Percentiles rank a stretch among this genome's conserved stretches.
phyloP scores from a whole-genome alignment of 306 rosid genomes.

The Abrus precatorius region DNA sequence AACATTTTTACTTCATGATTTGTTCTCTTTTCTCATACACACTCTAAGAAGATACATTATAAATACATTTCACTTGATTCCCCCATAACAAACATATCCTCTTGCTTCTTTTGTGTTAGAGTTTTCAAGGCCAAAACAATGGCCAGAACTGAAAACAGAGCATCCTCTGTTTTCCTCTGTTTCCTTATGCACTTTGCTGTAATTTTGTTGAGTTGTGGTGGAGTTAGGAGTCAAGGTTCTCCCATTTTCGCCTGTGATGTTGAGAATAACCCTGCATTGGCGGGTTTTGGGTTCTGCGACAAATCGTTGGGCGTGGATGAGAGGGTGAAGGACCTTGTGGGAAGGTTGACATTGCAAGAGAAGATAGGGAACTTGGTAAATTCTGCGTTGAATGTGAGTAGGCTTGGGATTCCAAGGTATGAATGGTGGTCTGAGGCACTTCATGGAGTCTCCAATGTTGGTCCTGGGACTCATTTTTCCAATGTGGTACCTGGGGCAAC shows the following conservation, averaged over 20 bases:
- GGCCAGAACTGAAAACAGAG: slow-evolving; percentile 59
- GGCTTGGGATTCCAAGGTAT: slow-evolving; percentile 67
- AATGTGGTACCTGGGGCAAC: slow-evolving; percentile 52
- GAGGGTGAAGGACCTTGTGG: slow-evolving; percentile 57
- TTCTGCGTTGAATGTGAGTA: slow-evolving; percentile 63
- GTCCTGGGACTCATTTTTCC: slow-evolving; percentile 55
- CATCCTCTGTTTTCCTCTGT: slow-evolving; percentile 58
- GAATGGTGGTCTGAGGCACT: slow-evolving; percentile 72
- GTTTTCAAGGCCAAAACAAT: slow-evolving; percentile 43
- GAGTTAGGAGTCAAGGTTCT: slow-evolving; percentile 57
- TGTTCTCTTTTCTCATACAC: not conserved
- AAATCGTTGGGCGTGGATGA: slow-evolving; percentile 48
- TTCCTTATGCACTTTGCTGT: slow-evolving; percentile 16
- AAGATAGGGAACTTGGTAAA: slow-evolving; percentile 57
- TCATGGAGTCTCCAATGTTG: slow-evolving; percentile 59
- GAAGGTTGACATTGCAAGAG: slow-evolving; percentile 61
- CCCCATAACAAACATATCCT: slow-evolving; percentile 39
- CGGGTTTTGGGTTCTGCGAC: slow-evolving; percentile 66
- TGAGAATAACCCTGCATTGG: slow-evolving; percentile 50
- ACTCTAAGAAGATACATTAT: not conserved
- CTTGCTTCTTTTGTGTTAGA: not conserved
- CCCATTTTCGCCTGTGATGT: slow-evolving; percentile 75
- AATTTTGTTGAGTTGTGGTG: slow-evolving; percentile 7
- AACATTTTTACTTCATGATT: not conserved
- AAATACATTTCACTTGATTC: slow-evolving; percentile 20